Evolutionary conservation across 2,329 filamentous ascomycete genomes (phyloP), one percentile per base, ranked within the genome.

Genomic region (Pseudonectria foliicola): DNA sequence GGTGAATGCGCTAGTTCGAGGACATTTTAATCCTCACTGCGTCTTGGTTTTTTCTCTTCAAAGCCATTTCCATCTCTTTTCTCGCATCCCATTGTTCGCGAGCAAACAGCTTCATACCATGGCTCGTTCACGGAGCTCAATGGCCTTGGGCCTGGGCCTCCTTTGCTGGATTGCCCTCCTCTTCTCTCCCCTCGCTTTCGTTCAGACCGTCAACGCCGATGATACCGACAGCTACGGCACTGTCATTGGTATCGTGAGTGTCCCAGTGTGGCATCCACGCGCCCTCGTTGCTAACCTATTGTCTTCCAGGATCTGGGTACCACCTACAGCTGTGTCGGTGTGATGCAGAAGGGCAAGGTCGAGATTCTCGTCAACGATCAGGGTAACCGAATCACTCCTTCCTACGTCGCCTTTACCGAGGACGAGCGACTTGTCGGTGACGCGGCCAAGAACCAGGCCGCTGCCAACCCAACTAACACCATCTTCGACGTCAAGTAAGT

Each of bases 361-460:
- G 87, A 95, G 60, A 95, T 95, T 70, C 75, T 95, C 54, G 85
- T 86, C 68, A 95, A 95, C 73, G 87, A 95, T 68, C 88, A 94
- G 74, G 87, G 87, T 74, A 88, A 94, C 79, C 85, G 87, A 72
- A 94, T 94, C 53, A 94, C 88, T 54, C 88, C 88, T 37, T 94
- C 87, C 47, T 95, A 92, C 67, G 88, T 95, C 61, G 88, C 87
- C 57, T 95, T 94, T 67, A 96, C 88, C 65, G 89, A 96, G 56
- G 88, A 95, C 47, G 92, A 96, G 70, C 82, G 92, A 61, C 75
- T 98, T 50, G 88, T 98, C 52, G 92, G 92, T 75, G 92, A 98
- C 66, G 87, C 92, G 57, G 88, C 88, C 57, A 95, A 95, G 82
- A 93, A 94, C 71, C 88, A 94, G 74, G 88, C 85, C 59, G 81